Evolutionary conservation across 768 basidiomycete genomes (phyloP), one percentile per base, ranked within the genome.

Genomic region (Cystofilobasidium macerans): DNA sequence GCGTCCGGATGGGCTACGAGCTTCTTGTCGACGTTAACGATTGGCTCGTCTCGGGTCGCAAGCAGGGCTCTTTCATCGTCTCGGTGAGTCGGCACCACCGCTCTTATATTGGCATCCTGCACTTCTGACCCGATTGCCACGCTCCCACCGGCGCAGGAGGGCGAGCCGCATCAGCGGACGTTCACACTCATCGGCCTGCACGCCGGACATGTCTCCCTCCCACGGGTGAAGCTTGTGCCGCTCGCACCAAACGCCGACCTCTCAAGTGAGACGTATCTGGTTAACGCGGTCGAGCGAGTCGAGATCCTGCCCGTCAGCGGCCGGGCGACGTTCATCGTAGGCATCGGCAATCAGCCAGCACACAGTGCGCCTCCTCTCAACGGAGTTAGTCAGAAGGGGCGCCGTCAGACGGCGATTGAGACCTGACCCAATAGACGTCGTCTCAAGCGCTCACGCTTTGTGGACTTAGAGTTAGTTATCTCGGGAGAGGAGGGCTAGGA

Each of bases 21-120:
- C 80, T 95, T 13, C 54, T 70, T 20, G 84, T 88, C 65, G 88
- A 90, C 70, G 81, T 84, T 75, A 81, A 84, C 22, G 84, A 83
- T 57, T 97, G 93, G 93, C 79, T 95, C 3, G 83, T 97, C 12
- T 87, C 89, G 68, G 93, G 93, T 12, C 81, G 81, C 47, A 94
- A 92, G 76, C 83, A 86, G 61, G 92, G 91, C 0, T 86, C 87
- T 70, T 93, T 89, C 71, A 62, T 80, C 22, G 88, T 86, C 3
- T 80, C 78, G 77, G 93, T 88, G 71, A 61, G 84, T 72, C 62
- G 30, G 33, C 0, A 13, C 57, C 9, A 11, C n/a, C 40, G 56
- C 11, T 26, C 62, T 20, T 58, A 6, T 59, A 42, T 7, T 64
- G 45, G 13, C n/a, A 26, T 6, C 28, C 40, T 11, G 20, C n/a